Conservation (phyloP, 2,329 filamentous ascomycete genomes). For the Neonectria hederae region DNA sequence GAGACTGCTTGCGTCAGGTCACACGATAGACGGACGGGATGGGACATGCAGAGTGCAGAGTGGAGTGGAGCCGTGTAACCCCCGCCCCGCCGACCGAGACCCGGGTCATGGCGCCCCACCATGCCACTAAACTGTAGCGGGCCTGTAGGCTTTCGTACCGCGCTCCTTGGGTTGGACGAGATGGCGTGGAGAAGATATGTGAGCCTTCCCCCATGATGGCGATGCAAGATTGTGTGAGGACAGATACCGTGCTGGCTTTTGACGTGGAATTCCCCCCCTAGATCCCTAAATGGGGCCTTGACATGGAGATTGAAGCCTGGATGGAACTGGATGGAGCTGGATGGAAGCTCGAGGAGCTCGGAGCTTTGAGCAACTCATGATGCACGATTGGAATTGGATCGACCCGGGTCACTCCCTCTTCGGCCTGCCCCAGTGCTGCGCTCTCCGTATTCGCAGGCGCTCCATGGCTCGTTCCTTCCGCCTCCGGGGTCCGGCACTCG, state of each 20-base stretch:
- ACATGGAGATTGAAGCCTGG: background rate
- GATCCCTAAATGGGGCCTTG: background rate
- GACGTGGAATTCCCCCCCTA: too few relatives aligned
- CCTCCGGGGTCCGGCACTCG: conserved; percentile 22
- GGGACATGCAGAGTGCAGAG: conserved; percentile 30
- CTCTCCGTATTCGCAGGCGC: conserved; percentile 12
- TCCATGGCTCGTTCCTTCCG: conserved; percentile 14
- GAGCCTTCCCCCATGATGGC: background rate
- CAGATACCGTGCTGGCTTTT: background rate
- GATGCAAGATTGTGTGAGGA: background rate
- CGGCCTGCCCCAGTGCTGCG: background rate
- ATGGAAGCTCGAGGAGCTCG: background rate
- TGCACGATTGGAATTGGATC: background rate
- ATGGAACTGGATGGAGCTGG: background rate
- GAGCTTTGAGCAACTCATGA: background rate
- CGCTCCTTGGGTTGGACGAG: background rate
- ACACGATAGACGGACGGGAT: conserved; percentile 44
- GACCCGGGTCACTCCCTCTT: background rate
- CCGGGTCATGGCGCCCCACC: conserved; percentile 22
- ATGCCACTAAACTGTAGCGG: background rate
- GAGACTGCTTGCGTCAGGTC: conserved; percentile 46
- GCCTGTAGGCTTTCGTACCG: background rate
- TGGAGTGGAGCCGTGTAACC: conserved; percentile 11
- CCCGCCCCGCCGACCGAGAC: conserved; percentile 22
- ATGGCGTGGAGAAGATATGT: background rate